Evolutionary conservation across 345 rosid genomes (phyloP).

Genomic region (Ailanthus altissimus): DNA sequence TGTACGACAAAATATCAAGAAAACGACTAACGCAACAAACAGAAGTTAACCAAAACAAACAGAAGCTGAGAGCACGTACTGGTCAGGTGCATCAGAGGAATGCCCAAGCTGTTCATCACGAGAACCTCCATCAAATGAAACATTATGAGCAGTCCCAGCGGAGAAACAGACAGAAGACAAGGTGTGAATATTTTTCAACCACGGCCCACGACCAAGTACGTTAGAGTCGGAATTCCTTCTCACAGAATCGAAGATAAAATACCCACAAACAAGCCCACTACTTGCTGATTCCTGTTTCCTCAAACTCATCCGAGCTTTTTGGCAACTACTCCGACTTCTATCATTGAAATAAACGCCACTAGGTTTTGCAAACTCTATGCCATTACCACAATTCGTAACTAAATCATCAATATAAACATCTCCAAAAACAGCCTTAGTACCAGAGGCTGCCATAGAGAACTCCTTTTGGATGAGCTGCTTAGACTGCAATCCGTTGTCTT

Average conservation of each 20-base stretch:
- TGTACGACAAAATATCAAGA: background rate
- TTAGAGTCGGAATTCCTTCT: constrained; percentile 28
- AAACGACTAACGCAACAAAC: background rate
- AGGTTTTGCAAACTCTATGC: constrained; percentile 56
- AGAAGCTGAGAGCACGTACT: constrained; percentile 44
- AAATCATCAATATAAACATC: constrained; percentile 70
- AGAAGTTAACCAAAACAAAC: background rate
- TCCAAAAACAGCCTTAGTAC: constrained; percentile 65
- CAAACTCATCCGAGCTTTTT: constrained; percentile 49
- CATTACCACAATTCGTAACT: constrained; percentile 49
- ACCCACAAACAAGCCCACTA: constrained; percentile 46
- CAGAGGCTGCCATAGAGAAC: constrained; percentile 65
- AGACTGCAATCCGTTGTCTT: constrained; percentile 24
- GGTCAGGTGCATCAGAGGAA: constrained; percentile 43
- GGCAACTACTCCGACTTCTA: constrained; percentile 39
- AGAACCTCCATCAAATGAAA: constrained; percentile 57
- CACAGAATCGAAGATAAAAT: constrained; percentile 35
- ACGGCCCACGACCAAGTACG: constrained; percentile 38
- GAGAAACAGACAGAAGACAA: constrained; percentile 44
- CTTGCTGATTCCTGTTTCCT: constrained; percentile 38
- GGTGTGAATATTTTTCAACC: constrained; percentile 41
- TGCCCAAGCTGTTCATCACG: constrained; percentile 42
- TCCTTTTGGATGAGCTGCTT: constrained; percentile 27
- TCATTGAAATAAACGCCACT: constrained; percentile 54
- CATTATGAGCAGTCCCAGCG: constrained; percentile 57